Evolutionary conservation across 495 filamentous ascomycete genomes (phyloP).

Genomic region (Podospora sp.): DNA sequence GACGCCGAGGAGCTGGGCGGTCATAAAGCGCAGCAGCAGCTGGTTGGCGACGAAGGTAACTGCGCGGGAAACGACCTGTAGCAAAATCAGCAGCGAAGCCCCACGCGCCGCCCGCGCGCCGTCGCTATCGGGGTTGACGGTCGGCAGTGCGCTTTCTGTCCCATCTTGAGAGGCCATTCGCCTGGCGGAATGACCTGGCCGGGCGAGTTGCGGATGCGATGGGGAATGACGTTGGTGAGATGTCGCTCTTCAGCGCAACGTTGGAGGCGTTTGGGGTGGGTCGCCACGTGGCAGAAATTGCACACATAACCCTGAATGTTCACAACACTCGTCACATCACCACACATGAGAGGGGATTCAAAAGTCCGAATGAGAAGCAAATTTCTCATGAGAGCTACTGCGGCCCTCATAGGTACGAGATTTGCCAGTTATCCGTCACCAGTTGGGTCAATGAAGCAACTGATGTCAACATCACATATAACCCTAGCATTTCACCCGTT

Average conservation of each 20-base stretch:
- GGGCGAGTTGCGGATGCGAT: neutral
- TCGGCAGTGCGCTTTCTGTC: neutral
- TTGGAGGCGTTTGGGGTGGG: neutral
- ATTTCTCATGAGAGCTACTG: too few species aligned
- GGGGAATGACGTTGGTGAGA: neutral
- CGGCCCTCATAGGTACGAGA: too few species aligned
- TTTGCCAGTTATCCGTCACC: too few species aligned
- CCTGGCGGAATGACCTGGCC: neutral
- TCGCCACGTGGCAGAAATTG: conserved; percentile 7
- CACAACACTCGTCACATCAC: neutral
- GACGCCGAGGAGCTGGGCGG: conserved; percentile 78
- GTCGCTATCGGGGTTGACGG: neutral
- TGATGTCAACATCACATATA: too few species aligned
- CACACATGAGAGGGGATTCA: too few species aligned
- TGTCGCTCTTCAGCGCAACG: neutral
- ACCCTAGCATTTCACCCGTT: too few species aligned
- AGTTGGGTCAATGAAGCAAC: too few species aligned
- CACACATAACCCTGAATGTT: conserved; percentile 1
- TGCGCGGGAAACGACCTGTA: conserved; percentile 80
- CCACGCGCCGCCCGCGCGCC: conserved; percentile 52
- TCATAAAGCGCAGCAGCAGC: conserved; percentile 80
- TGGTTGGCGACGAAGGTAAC: conserved; percentile 93
- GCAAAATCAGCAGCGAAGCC: conserved; percentile 80
- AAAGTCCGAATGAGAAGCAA: too few species aligned
- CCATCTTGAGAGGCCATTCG: conserved; percentile 8